Conservation (phyloP, 1,284 basidiomycete genomes). For the Microbotryum scabiosae region DNA sequence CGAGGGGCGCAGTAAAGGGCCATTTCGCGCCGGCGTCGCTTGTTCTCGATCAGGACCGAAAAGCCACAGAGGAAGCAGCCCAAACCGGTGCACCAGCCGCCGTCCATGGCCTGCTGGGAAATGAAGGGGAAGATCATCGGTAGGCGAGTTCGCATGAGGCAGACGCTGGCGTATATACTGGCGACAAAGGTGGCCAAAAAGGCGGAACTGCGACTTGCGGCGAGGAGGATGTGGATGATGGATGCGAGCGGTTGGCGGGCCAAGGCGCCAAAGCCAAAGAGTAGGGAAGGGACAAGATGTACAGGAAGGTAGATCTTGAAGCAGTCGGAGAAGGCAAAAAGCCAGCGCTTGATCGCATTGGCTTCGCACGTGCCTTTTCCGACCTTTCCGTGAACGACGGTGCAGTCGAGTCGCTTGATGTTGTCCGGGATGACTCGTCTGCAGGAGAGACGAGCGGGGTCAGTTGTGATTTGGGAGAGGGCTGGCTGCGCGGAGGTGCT, state of each 20-base stretch:
- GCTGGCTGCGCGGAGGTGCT: no score
- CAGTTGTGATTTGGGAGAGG: conserved; percentile 1
- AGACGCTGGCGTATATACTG: conserved; percentile 33
- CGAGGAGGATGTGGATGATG: conserved; percentile 34
- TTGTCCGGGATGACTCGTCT: conserved; percentile 15
- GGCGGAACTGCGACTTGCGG: conserved; percentile 37
- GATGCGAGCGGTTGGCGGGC: conserved; percentile 28
- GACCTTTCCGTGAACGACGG: conserved; percentile 39
- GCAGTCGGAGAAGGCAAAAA: conserved; percentile 36
- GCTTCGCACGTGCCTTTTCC: conserved; percentile 37
- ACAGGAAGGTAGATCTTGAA: conserved; percentile 41
- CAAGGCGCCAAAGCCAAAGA: conserved; percentile 36
- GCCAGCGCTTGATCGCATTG: conserved; percentile 38
- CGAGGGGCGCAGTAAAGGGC: conserved; percentile 41
- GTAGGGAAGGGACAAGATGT: conserved; percentile 39
- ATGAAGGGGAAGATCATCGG: conserved; percentile 15
- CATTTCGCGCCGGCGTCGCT: conserved; percentile 41
- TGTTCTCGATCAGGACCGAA: conserved; percentile 41
- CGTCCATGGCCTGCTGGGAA: conserved; percentile 33
- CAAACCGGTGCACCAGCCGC: conserved; percentile 32
- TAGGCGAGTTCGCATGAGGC: conserved; percentile 24
- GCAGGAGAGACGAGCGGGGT: background rate
- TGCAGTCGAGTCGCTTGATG: conserved; percentile 37
- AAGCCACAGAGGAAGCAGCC: conserved; percentile 31
- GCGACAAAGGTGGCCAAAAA: conserved; percentile 42